A percentile compares a stretch with the other conserved stretches of the same genome.
Evolutionary conservation across 805 yeast species (phyloP).

Genomic region (Pichia rugopelliculosa): DNA sequence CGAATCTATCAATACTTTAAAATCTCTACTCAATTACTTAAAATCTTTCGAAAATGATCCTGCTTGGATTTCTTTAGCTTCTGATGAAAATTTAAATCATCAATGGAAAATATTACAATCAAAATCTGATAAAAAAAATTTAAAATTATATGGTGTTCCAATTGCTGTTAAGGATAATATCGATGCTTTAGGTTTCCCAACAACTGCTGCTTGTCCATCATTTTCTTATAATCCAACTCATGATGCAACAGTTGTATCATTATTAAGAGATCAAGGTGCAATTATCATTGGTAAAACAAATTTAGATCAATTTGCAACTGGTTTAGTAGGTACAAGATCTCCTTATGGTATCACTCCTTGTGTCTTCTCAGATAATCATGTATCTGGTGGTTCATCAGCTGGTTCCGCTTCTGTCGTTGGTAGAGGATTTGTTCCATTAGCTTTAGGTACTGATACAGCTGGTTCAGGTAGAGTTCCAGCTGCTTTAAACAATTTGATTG

Average conservation of each 20-base stretch:
- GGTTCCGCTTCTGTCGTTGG: conserved; percentile 94
- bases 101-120: conserved; percentile 78
- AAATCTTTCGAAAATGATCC: conserved; percentile 47
- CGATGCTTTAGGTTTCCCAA: conserved; percentile 71
- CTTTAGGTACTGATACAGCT: conserved; percentile 95
- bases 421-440: conserved; percentile 79
- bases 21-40: conserved; percentile 41
- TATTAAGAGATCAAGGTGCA: conserved; percentile 86
- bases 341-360: conserved; percentile 89
- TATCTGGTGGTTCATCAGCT: conserved; percentile 92
- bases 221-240: conserved; percentile 58
- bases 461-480: conserved; percentile 99
- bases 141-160: conserved; percentile 90
- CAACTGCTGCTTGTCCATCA: conserved; percentile 95
- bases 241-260: conserved; percentile 69
- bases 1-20: conserved; percentile 47
- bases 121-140: conserved; percentile 40
- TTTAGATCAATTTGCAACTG: conserved; percentile 96
- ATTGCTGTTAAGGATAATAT: conserved; percentile 93
- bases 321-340: conserved; percentile 89
- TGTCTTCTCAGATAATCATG: conserved; percentile 69
- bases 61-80: conserved; percentile 85
- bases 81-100: conserved; percentile 51
- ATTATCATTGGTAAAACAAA: conserved; percentile 90
- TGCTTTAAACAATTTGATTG: conserved; percentile 82